Conservation (phyloP, 192 early-diverging fungal species). For the Rhizophagus prolifer region DNA sequence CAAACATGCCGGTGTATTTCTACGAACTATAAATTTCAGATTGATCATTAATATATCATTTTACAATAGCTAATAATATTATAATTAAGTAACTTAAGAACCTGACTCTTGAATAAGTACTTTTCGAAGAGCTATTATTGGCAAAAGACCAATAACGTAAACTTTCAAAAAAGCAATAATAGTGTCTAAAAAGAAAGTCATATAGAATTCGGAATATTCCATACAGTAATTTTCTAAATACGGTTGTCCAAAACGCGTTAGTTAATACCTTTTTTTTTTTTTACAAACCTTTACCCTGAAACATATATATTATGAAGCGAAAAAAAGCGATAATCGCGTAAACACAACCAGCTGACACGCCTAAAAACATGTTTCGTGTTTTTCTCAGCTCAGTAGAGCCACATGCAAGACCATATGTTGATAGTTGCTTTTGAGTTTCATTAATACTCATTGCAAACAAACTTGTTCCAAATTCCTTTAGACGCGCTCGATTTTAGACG, state of each 20-base stretch:
- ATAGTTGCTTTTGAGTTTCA: background rate
- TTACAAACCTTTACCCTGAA: background rate
- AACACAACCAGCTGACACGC: background rate
- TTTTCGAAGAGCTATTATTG: slow-evolving; percentile 8
- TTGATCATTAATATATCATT: background rate
- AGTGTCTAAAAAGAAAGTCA: background rate
- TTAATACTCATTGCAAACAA: background rate
- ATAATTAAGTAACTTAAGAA: background rate
- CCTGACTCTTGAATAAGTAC: slow-evolving; percentile 11
- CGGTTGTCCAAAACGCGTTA: background rate
- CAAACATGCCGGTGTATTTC: background rate
- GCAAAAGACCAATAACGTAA: background rate
- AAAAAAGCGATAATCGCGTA: background rate
- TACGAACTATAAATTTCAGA: background rate
- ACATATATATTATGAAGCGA: background rate
- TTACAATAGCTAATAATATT: too few relatives aligned
- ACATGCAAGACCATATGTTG: background rate
- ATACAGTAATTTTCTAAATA: background rate
- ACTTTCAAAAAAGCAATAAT: background rate
- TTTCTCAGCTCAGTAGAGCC: background rate
- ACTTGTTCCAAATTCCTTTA: background rate
- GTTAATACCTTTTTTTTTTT: background rate
- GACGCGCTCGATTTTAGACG: too few relatives aligned
- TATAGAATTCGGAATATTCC: background rate
- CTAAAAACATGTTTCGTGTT: background rate